phyloP scores from a whole-genome alignment of 2,329 filamentous ascomycete genomes.

The Basipetospora chlamydospora region DNA sequence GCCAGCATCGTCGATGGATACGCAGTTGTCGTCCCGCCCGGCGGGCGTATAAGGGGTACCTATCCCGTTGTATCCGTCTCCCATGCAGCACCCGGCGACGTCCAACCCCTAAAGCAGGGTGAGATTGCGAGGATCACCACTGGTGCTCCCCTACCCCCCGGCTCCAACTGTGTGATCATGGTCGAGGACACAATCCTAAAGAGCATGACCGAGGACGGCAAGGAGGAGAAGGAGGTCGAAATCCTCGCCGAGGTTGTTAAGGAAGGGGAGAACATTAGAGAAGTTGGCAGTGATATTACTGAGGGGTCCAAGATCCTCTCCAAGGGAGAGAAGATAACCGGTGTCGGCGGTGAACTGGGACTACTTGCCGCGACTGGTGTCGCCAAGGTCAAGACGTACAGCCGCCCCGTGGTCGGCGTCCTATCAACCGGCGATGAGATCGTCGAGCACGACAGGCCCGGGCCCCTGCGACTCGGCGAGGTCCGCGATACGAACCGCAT shows the following conservation, averaged over 20 bases:
- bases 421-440: constrained; percentile 94
- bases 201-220: constrained; percentile 60
- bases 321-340: constrained; percentile 70
- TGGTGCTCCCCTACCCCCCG: constrained; percentile 75
- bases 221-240: constrained; percentile 77
- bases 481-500: constrained; percentile 90
- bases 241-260: constrained; percentile 66
- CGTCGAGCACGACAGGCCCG: constrained; percentile 53
- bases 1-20: constrained; percentile 98
- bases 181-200: constrained; percentile 82
- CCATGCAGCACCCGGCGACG: constrained; percentile 62
- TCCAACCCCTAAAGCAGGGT: constrained; percentile 44
- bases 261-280: constrained; percentile 74
- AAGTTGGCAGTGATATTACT: constrained; percentile 76
- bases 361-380: constrained; percentile 76
- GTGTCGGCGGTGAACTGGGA: constrained; percentile 81
- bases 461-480: constrained; percentile 57
- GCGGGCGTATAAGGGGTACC: constrained; percentile 55
- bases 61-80: constrained; percentile 82
- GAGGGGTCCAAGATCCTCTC: constrained; percentile 54
- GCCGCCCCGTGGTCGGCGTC: constrained; percentile 66
- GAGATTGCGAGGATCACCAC: constrained; percentile 86
- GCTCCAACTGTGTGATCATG: constrained; percentile 78
- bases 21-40: constrained; percentile 55
- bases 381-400: constrained; percentile 55